phyloP scores from a whole-genome alignment of 1,139 yeast genomes.

The Lodderomyces beijingensis region DNA sequence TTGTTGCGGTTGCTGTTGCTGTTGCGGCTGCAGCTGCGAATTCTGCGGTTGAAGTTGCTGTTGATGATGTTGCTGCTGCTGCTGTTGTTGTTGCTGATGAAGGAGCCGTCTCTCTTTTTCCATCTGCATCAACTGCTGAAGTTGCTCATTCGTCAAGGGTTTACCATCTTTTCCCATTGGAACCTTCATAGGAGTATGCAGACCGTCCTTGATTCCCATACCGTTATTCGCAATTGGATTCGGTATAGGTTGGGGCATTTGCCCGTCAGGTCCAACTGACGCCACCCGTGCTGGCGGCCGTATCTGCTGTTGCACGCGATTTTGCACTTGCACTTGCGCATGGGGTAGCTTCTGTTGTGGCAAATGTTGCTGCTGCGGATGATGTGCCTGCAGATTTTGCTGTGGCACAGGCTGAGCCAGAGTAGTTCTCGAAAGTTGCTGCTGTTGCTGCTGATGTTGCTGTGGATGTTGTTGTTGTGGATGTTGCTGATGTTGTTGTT shows the following conservation, averaged over 20 bases:
- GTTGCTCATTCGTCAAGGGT: constrained; percentile 51
- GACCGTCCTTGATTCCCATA: constrained; percentile 1
- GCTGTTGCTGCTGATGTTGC: constrained; percentile 11
- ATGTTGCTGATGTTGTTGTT: constrained; percentile 13
- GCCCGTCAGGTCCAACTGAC: background rate
- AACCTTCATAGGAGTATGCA: constrained; percentile 16
- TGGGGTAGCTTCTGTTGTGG: constrained; percentile 8
- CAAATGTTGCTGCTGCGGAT: constrained; percentile 4
- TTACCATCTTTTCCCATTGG: constrained; percentile 51
- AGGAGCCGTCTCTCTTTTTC: constrained; percentile 50
- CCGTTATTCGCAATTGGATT: too few relatives aligned
- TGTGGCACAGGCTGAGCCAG: too few relatives aligned
- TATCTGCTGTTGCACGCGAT: constrained; percentile 3
- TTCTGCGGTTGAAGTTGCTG: constrained; percentile 11
- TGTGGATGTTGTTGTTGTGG: constrained; percentile 15
- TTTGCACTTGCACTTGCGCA: constrained; percentile 5
- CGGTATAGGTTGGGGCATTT: too few relatives aligned
- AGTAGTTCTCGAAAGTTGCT: constrained; percentile 14
- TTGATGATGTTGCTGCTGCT: constrained; percentile 12
- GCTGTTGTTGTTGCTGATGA: constrained; percentile 34
- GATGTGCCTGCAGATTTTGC: constrained; percentile 14
- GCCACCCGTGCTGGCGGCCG: constrained; percentile 3
- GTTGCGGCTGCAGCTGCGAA: constrained; percentile 3
- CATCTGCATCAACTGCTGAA: constrained; percentile 48
- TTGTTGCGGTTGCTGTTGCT: constrained; percentile 2